Base-by-base conservation (phyloP, 371 early-diverging fungal species). In the Apophysomyces trapeziformis region DNA sequence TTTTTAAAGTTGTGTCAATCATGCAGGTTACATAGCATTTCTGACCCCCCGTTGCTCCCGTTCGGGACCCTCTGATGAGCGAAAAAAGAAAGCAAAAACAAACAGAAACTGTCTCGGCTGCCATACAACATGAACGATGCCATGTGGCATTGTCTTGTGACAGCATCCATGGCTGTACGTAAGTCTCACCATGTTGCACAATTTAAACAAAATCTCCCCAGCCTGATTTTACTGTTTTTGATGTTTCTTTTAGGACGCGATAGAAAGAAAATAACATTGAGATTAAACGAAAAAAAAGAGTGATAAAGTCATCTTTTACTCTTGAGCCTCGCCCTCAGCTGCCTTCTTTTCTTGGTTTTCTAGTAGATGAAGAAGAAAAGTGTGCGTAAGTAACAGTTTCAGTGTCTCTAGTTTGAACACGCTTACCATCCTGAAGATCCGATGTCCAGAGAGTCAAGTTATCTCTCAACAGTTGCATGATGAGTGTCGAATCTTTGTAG, bases 401-500 rank as follows among this genome's bases (percentile, higher is more conserved):
- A 7, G 43, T 39, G 54, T 41, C n/a, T 38, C 43, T 47, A 45
- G 39, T 43, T 58, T 50, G 43, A n/a, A 35, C 11, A 38, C 39
- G 65, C 41, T 73, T 72, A 72, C 80, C 80, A 45, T 95, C 97
- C 83, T 95, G 95, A 74, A 97, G 89, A 76, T 98, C 98, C 44
- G 96, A 93, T 60, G 99, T 97, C 99, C 99, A 99, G 69, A 99
- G 92, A 47, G 99, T 99, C 73, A 99, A 85, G 86, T 99, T 99
- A 84, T 99, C 99, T 75, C 99, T 89, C 72, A 99, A 88, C 65
- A 99, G 90, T 87, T 99, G 99, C 99, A 99, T 99, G 85, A 99
- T 99, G 66, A 99, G 90, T 38, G 99, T 99, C 61, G 96, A 96
- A 86, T 99, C 99, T 91, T 99, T 99, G 96, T 99, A 99, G 68